Conservation (phyloP, 768 basidiomycete species). For the Brasilioporus rufonigricans region DNA sequence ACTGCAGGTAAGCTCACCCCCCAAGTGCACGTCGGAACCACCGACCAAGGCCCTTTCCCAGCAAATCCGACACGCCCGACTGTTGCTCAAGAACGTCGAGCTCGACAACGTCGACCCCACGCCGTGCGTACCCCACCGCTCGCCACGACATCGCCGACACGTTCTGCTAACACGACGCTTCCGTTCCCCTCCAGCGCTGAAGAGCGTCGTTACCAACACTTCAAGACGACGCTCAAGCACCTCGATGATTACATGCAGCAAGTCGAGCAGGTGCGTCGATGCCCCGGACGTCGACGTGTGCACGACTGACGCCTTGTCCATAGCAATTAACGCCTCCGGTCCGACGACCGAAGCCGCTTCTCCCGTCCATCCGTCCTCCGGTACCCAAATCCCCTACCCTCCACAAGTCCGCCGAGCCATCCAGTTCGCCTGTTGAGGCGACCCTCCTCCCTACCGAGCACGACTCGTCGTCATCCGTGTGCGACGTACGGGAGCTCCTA, state of each 20-base stretch:
- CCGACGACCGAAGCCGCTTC: slow-evolving; percentile 44
- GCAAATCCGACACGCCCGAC: slow-evolving; percentile 53
- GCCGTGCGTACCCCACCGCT: slow-evolving; percentile 35
- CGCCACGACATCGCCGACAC: neutral
- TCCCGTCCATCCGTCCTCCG: slow-evolving; percentile 54
- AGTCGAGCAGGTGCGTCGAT: slow-evolving; percentile 47
- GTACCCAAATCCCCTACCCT: slow-evolving; percentile 5
- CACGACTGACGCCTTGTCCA: neutral
- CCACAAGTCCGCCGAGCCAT: neutral
- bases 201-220: slow-evolving; percentile 43
- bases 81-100: slow-evolving; percentile 58
- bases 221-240: slow-evolving; percentile 49
- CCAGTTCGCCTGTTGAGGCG: slow-evolving; percentile 16
- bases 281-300: no score
- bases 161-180: neutral
- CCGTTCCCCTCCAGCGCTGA: slow-evolving; percentile 35
- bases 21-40: neutral
- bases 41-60: slow-evolving; percentile 20
- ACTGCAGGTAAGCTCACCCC: slow-evolving; percentile 48
- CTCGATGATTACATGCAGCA: slow-evolving; percentile 52
- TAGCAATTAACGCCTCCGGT: slow-evolving; percentile 44
- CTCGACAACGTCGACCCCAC: slow-evolving; percentile 43
- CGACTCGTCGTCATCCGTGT: slow-evolving; percentile 4
- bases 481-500: slow-evolving; percentile 35
- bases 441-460: slow-evolving; percentile 26